Base-by-base conservation (phyloP, 352 stramenopile species). In the Globisporangium canariense region DNA sequence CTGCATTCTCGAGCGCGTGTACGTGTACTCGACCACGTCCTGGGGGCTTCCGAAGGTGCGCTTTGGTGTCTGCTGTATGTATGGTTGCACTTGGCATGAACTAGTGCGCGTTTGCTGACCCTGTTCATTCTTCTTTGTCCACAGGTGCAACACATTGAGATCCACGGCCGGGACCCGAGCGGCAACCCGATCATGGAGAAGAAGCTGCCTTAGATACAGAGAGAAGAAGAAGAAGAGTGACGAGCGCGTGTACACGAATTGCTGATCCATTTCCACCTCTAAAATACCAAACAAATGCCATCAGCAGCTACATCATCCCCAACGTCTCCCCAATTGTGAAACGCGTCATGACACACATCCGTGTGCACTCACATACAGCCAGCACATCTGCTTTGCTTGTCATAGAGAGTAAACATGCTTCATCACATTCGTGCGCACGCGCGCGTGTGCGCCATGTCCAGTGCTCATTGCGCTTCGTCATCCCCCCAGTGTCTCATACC, bases 141-240 rank as follows among this genome's bases (percentile, higher is more conserved):
- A 38, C 47, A 81, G 74, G 85, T 95, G 54, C 78, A 93, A 66
- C 81, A 93, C 83, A 91, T 95, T 74, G 86, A 95, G 78, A 91
- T 95, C 68, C 83, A 93, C 75, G 86, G 83, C 71, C 79, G 77
- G 52, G 86, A 94, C 69, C 64, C 77, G 20, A 62, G 52, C 47
- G 83, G 82, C 56, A 87, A 88, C 60, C 54, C 68, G 41, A 74
- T 90, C 69, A 89, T 93, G 81, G 86, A 94, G 73, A 94, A 92
- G 76, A 94, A 94, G 75, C 66, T 91, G 53, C 81, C 83, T 30
- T 94, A 90, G 66, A 74, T 53, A 40, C 1, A 30, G 45, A 28
- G 30, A 46, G 28, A 41, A 20, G 14, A 38, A 20, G 14, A 38
- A 13, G 7, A 8, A 38, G 18, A 14, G 38, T 1, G 25, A 34